These are phyloP conservation scores for Lycium ferocissimum DNA, from an alignment of 257 asterid species.

Conservation along the genomic window DNA sequence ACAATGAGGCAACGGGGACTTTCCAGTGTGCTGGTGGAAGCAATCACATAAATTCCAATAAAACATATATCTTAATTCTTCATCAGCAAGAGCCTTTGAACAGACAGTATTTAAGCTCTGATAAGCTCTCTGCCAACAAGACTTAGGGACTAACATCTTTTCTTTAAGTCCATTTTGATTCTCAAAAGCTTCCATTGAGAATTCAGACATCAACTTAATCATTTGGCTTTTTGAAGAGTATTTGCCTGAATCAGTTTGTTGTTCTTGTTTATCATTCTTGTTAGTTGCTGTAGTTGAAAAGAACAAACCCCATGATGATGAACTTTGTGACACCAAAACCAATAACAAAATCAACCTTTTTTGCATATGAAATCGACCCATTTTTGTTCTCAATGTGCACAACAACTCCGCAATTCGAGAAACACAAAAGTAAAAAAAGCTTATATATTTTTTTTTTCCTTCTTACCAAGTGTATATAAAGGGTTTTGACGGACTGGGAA, in stretches of 20 bases:
- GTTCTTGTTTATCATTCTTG: slow-evolving; percentile 29
- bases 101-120: slow-evolving; percentile 61
- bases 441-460: neutral
- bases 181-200: slow-evolving; percentile 62
- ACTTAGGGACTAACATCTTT: slow-evolving; percentile 52
- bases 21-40: slow-evolving; percentile 74
- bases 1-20: slow-evolving; percentile 65
- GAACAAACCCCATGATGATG: slow-evolving; percentile 45
- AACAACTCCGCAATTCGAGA: no score
- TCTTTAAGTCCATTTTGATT: slow-evolving; percentile 58
- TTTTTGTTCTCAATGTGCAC: slow-evolving; percentile 21
- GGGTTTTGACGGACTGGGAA: neutral
- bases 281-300: slow-evolving; percentile 24
- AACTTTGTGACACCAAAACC: slow-evolving; percentile 46
- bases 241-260: neutral
- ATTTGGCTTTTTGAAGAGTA: neutral
- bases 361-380: neutral
- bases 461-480: neutral
- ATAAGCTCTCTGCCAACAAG: slow-evolving; percentile 77
- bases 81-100: slow-evolving; percentile 63
- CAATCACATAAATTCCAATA: slow-evolving; percentile 91
- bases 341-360: slow-evolving; percentile 30
- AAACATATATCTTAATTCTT: slow-evolving; percentile 69
- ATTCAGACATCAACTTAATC: slow-evolving; percentile 50
- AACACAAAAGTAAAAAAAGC: no score